Percentiles rank a stretch among this genome's conserved stretches.
These are phyloP conservation scores for Coemansia sp. DNA, from an alignment of 192 early-diverging fungal genomes.

Conservation along the genomic window DNA sequence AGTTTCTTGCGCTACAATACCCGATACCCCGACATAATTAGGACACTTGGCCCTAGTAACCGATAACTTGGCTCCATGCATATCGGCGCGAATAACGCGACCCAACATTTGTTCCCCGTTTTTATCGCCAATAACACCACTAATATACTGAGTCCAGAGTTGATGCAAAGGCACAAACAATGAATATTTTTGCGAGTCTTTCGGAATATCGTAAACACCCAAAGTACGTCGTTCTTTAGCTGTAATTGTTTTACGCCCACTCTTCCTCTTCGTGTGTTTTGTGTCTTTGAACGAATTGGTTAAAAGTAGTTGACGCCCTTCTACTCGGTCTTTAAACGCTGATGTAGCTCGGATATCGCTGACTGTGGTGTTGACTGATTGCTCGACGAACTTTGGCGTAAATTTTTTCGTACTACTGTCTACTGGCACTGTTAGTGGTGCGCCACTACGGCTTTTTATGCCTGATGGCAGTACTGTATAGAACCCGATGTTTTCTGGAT, in stretches of 20 bases:
- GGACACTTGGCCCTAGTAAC: slow-evolving; percentile 80
- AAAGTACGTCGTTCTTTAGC: slow-evolving; percentile 62
- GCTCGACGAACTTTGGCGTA: slow-evolving; percentile 25
- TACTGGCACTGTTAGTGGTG: slow-evolving; percentile 30
- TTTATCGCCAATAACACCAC: slow-evolving; percentile 60
- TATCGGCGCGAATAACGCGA: slow-evolving; percentile 73
- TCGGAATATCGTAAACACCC: slow-evolving; percentile 69
- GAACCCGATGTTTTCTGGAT: slow-evolving; percentile 18
- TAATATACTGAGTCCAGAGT: slow-evolving; percentile 82
- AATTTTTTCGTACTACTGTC: slow-evolving; percentile 31
- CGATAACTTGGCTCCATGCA: slow-evolving; percentile 80
- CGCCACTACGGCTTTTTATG: slow-evolving; percentile 28
- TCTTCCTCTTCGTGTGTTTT: neutral
- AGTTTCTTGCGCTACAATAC: slow-evolving; percentile 89
- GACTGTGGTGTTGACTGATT: slow-evolving; percentile 17
- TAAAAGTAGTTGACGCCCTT: slow-evolving; percentile 43
- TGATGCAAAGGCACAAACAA: slow-evolving; percentile 73
- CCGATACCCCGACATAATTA: slow-evolving; percentile 72
- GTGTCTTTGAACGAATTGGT: slow-evolving; percentile 44
- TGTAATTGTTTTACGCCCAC: slow-evolving; percentile 63
- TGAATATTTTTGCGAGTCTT: slow-evolving; percentile 56
- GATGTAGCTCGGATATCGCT: slow-evolving; percentile 22
- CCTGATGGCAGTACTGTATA: slow-evolving; percentile 31
- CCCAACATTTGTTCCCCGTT: slow-evolving; percentile 18
- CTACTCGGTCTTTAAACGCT: slow-evolving; percentile 39